Evolutionary conservation across 2,329 filamentous ascomycete species (phyloP).

Genomic region (Fusarium longipes): DNA sequence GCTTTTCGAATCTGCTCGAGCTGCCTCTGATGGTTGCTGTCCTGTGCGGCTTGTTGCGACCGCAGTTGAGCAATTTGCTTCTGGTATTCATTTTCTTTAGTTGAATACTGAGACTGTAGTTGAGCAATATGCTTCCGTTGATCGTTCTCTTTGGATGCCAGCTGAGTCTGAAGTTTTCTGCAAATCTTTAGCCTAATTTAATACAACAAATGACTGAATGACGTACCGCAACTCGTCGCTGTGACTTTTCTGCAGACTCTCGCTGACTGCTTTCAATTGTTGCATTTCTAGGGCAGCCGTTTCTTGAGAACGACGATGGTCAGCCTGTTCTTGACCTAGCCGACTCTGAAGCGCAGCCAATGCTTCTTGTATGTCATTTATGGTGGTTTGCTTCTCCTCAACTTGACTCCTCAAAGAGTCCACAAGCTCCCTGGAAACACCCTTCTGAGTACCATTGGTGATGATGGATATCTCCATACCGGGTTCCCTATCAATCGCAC

Average conservation of each 20-base stretch:
- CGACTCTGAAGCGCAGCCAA: slow-evolving; percentile 62
- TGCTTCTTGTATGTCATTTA: slow-evolving; percentile 61
- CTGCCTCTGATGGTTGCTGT: slow-evolving; percentile 54
- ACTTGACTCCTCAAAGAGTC: slow-evolving; percentile 84
- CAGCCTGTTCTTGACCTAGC: slow-evolving; percentile 77
- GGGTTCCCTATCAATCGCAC: slow-evolving; percentile 91
- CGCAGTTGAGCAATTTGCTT: slow-evolving; percentile 44
- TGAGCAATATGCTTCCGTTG: slow-evolving; percentile 47
- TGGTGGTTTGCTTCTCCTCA: slow-evolving; percentile 72
- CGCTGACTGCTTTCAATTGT: slow-evolving; percentile 72
- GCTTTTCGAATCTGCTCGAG: slow-evolving; percentile 61
- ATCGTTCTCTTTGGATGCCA: slow-evolving; percentile 46
- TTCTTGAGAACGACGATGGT: slow-evolving; percentile 74
- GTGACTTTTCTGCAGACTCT: slow-evolving; percentile 76
- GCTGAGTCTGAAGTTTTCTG: slow-evolving; percentile 50
- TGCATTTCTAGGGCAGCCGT: slow-evolving; percentile 55
- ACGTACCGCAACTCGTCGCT: slow-evolving; percentile 71
- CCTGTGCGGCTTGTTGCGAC: slow-evolving; percentile 36
- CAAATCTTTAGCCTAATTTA: slow-evolving; percentile 31
- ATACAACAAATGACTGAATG: neutral
- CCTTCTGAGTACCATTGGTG: slow-evolving; percentile 83
- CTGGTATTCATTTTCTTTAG: slow-evolving; percentile 44
- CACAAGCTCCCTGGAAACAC: slow-evolving; percentile 92
- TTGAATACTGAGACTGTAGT: slow-evolving; percentile 48
- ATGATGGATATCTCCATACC: slow-evolving; percentile 86